These are phyloP conservation scores for Penicillium ucsense DNA, from an alignment of 495 filamentous ascomycete genomes.

Conservation along the genomic window DNA sequence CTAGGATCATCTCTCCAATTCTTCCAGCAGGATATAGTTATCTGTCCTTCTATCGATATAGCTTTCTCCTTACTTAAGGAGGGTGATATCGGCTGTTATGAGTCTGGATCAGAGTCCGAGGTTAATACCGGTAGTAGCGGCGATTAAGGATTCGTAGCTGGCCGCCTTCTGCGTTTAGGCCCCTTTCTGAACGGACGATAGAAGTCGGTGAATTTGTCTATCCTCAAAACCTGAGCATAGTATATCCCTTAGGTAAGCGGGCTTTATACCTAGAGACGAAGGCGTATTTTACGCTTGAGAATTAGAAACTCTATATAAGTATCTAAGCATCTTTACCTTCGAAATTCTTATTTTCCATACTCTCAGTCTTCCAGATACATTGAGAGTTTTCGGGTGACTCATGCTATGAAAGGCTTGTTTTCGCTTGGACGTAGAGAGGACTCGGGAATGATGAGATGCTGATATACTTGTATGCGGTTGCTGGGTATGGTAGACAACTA, in stretches of 20 bases:
- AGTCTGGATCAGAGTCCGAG: conserved; percentile 12
- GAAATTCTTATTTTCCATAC: too few relatives aligned
- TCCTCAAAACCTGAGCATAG: conserved; percentile 46
- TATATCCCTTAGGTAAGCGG: conserved; percentile 48
- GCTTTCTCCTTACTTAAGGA: background rate
- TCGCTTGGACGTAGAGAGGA: conserved; percentile 32
- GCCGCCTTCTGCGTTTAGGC: conserved; percentile 24
- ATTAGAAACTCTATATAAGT: too few relatives aligned
- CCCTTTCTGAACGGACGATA: conserved; percentile 15
- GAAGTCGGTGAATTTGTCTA: conserved; percentile 38
- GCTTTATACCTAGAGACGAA: conserved; percentile 51
- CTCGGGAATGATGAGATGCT: too few relatives aligned
- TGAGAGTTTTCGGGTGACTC: too few relatives aligned
- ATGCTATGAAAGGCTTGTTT: conserved; percentile 43
- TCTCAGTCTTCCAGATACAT: too few relatives aligned
- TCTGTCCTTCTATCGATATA: background rate
- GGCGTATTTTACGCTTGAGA: conserved; percentile 45
- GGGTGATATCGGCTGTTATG: background rate
- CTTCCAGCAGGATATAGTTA: background rate
- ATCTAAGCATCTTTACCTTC: too few relatives aligned
- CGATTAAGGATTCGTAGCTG: background rate
- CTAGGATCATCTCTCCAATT: background rate
- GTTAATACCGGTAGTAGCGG: conserved; percentile 7
- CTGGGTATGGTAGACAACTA: too few relatives aligned
- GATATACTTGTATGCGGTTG: too few relatives aligned